phyloP scores from a whole-genome alignment of 257 asterid species.

The Penstemon barbatus region DNA sequence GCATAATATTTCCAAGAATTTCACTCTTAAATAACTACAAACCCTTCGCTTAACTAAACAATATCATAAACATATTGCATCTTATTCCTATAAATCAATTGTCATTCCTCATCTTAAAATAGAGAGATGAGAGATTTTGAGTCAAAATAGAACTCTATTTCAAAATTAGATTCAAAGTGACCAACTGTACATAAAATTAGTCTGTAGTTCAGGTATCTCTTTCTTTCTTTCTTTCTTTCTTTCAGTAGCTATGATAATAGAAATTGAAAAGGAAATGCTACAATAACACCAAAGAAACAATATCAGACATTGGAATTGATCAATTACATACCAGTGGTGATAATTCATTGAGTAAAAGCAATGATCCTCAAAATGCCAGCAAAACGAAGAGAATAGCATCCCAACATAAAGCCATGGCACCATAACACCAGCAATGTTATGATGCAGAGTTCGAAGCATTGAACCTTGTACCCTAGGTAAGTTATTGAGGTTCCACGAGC shows the following conservation, averaged over 20 bases:
- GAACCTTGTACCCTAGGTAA: constrained; percentile 91
- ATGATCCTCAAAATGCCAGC: constrained; percentile 99
- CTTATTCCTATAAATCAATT: constrained; percentile 19
- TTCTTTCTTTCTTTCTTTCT: neutral
- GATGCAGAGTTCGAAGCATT: constrained; percentile 83
- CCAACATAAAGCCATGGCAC: constrained; percentile 97
- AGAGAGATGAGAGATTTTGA: neutral
- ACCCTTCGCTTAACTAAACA: too few species aligned
- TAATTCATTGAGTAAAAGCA: constrained; percentile 97
- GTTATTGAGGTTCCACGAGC: constrained; percentile 96
- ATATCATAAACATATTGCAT: too few species aligned
- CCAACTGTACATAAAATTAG: neutral
- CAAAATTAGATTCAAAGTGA: neutral
- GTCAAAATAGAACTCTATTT: constrained; percentile 1
- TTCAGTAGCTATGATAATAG: constrained; percentile 10
- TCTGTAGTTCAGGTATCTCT: neutral
- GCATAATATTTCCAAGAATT: too few species aligned
- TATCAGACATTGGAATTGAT: constrained; percentile 19
- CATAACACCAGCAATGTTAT: constrained; percentile 94
- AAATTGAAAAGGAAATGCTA: constrained; percentile 13
- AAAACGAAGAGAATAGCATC: constrained; percentile 90
- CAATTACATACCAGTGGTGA: constrained; percentile 77
- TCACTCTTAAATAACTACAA: too few species aligned
- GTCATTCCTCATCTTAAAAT: constrained; percentile 5
- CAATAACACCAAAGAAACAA: constrained; percentile 8